Evolutionary conservation across 805 yeast genomes (phyloP), one percentile per base, ranked within the genome.

Genomic region (Suhomyces pyralidae): DNA sequence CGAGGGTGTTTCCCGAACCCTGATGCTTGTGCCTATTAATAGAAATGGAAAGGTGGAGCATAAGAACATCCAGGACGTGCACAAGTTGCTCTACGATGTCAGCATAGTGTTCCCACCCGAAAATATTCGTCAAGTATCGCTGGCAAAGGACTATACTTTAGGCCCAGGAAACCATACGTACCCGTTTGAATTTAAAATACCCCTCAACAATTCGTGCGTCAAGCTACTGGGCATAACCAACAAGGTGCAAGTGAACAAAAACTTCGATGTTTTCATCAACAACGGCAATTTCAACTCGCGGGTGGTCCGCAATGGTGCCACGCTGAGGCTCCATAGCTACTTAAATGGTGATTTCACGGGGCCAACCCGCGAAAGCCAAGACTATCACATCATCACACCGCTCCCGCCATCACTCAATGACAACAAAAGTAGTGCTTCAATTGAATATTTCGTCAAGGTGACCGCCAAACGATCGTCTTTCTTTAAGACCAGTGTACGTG

Each of bases 381-480:
- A 42, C 28, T 68, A 70, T 53, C 75, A 70, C 51, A 56, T 62
- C 5, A 56, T 65, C 7, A 32, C 59, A 2, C 73, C 65, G 49
- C 60, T 71, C 20, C 76, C 76, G 0, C 76, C 76, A 1, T 66
- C 74, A 2, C 54, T 70, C n/a, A 55, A 61, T 26, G 72, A 63
- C 20, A 61, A 58, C 59, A 70, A 68, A 12, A 63, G 67, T 36
- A 63, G 61, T 60, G 81, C 80, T 7, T 61, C 64, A 9, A 65
- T 82, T 48, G 70, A 74, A 51, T 84, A 84, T 61, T 84, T 78
- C 60, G 73, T 85, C 51, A 84, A 84, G 64, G 86, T 76, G 8
- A 84, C 88, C 0, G 83, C 84, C 42, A 80, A 79, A 52, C 62
- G 84, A 45, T 66, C 84, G 1, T 74, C 83, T 2, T 60, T 82